Percentiles rank a stretch among this genome's conserved stretches.
Conservation (phyloP, 1,284 basidiomycete genomes). For the Golubevia pallescens region DNA sequence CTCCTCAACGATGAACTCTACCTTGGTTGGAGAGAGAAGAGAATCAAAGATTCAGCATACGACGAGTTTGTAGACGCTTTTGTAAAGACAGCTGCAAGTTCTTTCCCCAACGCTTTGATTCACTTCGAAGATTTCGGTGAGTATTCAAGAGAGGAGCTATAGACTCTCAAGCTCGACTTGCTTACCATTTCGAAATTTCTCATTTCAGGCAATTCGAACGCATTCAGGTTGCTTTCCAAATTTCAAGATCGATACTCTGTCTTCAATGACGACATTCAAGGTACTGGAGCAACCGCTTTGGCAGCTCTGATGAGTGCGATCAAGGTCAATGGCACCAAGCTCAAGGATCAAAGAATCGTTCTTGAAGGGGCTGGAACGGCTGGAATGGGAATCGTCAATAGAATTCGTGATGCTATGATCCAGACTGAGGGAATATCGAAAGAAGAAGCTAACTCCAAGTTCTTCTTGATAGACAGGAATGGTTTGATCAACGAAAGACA, state of each 20-base stretch:
- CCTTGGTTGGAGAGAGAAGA: slow-evolving; percentile 16
- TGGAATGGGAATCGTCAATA: slow-evolving; percentile 77
- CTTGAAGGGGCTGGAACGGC: slow-evolving; percentile 80
- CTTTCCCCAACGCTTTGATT: slow-evolving; percentile 20
- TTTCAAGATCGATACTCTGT: slow-evolving; percentile 12
- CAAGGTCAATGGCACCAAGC: slow-evolving; percentile 71
- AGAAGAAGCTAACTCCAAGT: slow-evolving; percentile 72
- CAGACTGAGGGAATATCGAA: slow-evolving; percentile 68
- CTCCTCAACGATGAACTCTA: slow-evolving; percentile 20
- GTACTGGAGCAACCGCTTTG: slow-evolving; percentile 22
- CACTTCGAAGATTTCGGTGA: slow-evolving; percentile 32
- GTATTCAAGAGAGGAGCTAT: too few relatives aligned
- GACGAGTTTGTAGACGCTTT: slow-evolving; percentile 20
- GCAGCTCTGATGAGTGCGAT: slow-evolving; percentile 57
- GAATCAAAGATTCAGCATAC: slow-evolving; percentile 12
- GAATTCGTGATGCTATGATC: slow-evolving; percentile 78
- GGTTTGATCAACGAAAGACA: slow-evolving; percentile 12
- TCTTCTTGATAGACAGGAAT: slow-evolving; percentile 58
- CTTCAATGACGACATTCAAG: slow-evolving; percentile 64
- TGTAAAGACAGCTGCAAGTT: slow-evolving; percentile 6
- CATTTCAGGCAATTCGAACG: slow-evolving; percentile 4
- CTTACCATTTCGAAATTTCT: too few relatives aligned
- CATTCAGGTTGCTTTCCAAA: slow-evolving; percentile 2
- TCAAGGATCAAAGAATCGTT: slow-evolving; percentile 77
- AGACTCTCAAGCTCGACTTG: too few relatives aligned